phyloP scores from a whole-genome alignment of 768 basidiomycete species.

The Panellus pusillus region DNA sequence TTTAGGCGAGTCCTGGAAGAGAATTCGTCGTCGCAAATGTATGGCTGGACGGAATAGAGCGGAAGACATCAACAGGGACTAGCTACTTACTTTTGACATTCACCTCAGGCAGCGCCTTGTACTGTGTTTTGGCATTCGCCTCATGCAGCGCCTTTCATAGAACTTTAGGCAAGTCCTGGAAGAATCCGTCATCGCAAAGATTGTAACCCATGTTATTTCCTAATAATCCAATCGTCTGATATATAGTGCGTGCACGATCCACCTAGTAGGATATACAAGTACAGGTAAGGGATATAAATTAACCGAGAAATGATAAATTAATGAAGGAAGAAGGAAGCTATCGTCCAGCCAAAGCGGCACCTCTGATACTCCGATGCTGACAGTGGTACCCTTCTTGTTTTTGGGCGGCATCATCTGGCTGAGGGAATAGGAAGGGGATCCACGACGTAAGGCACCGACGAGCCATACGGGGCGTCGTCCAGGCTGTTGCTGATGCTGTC shows the following conservation, averaged over 20 bases:
- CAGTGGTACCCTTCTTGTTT: slow-evolving; percentile 20
- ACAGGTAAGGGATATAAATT: slow-evolving; percentile 14
- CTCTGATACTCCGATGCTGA: slow-evolving; percentile 32
- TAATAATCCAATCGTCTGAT: slow-evolving; percentile 1
- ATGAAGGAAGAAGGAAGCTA: slow-evolving; percentile 21
- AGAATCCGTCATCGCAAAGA: too few species aligned
- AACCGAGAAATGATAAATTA: background rate
- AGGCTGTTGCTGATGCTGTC: background rate
- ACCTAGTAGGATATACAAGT: slow-evolving; percentile 5
- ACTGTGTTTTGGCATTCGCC: background rate
- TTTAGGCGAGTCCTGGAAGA: too few species aligned
- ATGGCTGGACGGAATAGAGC: slow-evolving; percentile 1
- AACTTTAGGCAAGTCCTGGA: background rate
- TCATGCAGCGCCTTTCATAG: slow-evolving; percentile 8
- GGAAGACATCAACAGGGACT: background rate
- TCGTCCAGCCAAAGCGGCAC: slow-evolving; percentile 44
- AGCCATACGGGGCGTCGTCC: slow-evolving; percentile 15
- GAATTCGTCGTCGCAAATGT: too few species aligned
- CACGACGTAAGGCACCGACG: slow-evolving; percentile 31
- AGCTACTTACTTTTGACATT: too few species aligned
- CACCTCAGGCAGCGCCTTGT: background rate
- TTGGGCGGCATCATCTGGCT: slow-evolving; percentile 45
- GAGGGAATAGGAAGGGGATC: slow-evolving; percentile 58
- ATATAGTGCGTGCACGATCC: background rate
- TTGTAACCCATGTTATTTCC: background rate